Evolutionary conservation across 805 yeast species (phyloP).

Genomic region (Myxozyma vanderwaltii): DNA sequence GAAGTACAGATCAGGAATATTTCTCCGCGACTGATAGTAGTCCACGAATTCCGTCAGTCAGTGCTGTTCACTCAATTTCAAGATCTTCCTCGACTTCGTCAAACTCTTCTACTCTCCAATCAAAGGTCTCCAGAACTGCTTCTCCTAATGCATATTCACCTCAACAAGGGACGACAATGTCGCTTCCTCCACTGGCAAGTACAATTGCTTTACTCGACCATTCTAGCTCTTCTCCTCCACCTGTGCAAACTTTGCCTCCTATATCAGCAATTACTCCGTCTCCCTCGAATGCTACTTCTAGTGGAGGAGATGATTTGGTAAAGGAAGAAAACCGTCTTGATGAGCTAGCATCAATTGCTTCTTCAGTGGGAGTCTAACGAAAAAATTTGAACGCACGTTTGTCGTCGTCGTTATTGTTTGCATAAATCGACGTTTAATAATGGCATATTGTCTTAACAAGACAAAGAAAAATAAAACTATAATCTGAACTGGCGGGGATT

Average conservation of each 20-base stretch:
- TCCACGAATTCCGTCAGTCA: background rate
- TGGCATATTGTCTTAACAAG: too few species aligned
- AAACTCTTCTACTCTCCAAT: background rate
- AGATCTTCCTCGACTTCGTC: background rate
- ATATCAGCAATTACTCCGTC: background rate
- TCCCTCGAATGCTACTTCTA: background rate
- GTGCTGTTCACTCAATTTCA: background rate
- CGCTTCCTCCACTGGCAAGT: background rate
- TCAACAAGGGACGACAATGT: background rate
- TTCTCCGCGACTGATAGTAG: background rate
- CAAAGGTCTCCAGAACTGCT: background rate
- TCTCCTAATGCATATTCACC: background rate
- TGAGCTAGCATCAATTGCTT: background rate
- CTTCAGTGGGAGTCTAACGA: background rate
- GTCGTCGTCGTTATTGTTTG: too few species aligned
- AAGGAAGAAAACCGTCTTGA: background rate
- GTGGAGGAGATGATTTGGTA: too few species aligned
- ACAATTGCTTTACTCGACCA: background rate
- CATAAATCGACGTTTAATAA: too few species aligned
- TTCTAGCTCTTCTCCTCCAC: background rate
- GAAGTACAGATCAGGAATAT: background rate
- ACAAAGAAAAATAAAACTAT: too few species aligned
- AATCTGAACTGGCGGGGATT: too few species aligned
- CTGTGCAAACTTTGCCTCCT: background rate
- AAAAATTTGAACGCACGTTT: too few species aligned